These are phyloP conservation scores for Fusarium guadeloupense DNA, from an alignment of 2,329 filamentous ascomycete genomes.

Conservation along the genomic window DNA sequence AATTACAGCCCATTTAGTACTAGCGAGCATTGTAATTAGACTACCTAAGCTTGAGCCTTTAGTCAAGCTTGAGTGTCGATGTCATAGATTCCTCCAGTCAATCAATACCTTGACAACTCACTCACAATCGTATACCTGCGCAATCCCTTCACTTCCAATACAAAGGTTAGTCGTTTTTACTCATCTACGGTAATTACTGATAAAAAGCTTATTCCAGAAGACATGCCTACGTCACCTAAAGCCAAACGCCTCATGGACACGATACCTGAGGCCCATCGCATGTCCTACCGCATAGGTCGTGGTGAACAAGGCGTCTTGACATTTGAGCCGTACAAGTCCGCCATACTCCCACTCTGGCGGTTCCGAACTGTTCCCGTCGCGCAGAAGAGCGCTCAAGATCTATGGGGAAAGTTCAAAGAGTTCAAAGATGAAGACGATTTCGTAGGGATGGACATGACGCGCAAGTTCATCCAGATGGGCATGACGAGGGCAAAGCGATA, in stretches of 20 bases:
- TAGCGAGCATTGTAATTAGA: no score
- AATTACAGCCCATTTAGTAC: no score
- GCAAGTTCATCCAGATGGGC: conserved; percentile 73
- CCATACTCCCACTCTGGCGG: conserved; percentile 66
- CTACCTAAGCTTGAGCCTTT: no score
- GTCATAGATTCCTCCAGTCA: no score
- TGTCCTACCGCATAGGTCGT: conserved; percentile 64
- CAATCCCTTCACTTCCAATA: no score
- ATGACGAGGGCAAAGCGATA: conserved; percentile 70
- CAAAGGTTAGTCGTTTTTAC: no score
- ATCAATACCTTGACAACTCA: no score
- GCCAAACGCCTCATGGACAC: conserved; percentile 8
- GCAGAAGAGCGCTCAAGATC: conserved; percentile 55
- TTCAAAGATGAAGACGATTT: conserved; percentile 65
- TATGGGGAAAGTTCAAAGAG: conserved; percentile 60
- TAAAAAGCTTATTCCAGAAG: no score
- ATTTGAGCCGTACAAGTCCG: conserved; percentile 70
- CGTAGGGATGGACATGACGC: conserved; percentile 71
- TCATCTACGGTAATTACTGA: no score
- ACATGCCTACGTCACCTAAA: not conserved
- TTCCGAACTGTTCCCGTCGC: conserved; percentile 52
- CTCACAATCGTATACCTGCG: no score
- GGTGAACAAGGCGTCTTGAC: conserved; percentile 70
- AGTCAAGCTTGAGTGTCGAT: no score
- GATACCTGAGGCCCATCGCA: conserved; percentile 22